A percentile compares a stretch with the other conserved stretches of the same genome.
Conservation (phyloP, 2,329 filamentous ascomycete species). For the Rhytidhysteron rufulum region DNA sequence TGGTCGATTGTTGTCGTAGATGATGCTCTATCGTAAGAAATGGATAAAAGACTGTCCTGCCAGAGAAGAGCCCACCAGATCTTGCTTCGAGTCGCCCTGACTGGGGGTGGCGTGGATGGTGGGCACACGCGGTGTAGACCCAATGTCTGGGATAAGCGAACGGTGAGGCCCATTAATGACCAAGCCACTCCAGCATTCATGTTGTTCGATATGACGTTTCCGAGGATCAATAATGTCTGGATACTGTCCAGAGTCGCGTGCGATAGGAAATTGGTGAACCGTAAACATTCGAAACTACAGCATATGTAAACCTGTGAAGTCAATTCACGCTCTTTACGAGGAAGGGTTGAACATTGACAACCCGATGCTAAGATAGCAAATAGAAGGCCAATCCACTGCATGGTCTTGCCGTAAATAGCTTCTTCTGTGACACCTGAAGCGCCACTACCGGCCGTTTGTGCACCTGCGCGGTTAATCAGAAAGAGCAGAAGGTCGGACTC, state of each 20-base stretch:
- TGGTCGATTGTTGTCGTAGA: slow-evolving; percentile 54
- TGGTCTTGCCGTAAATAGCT: slow-evolving; percentile 54
- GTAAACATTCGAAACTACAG: slow-evolving; percentile 62
- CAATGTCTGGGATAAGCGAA: slow-evolving; percentile 58
- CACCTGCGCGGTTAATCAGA: slow-evolving; percentile 48
- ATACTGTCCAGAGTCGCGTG: slow-evolving; percentile 59
- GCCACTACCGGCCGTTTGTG: slow-evolving; percentile 38
- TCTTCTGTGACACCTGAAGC: slow-evolving; percentile 48
- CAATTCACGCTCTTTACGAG: slow-evolving; percentile 57
- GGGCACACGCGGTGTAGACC: slow-evolving; percentile 58
- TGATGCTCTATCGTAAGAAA: slow-evolving; percentile 60
- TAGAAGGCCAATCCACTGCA: slow-evolving; percentile 57
- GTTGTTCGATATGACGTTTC: slow-evolving; percentile 59
- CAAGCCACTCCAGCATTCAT: slow-evolving; percentile 64
- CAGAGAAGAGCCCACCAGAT: slow-evolving; percentile 59
- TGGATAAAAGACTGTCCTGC: slow-evolving; percentile 61
- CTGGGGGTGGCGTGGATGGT: slow-evolving; percentile 48
- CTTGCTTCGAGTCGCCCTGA: slow-evolving; percentile 35
- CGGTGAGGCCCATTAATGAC: slow-evolving; percentile 56
- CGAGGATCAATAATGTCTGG: slow-evolving; percentile 59
- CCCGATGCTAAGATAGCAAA: slow-evolving; percentile 62
- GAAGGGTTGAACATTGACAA: slow-evolving; percentile 56
- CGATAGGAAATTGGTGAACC: slow-evolving; percentile 62
- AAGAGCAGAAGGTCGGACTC: slow-evolving; percentile 53
- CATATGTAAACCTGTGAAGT: slow-evolving; percentile 64